A percentile compares a stretch with the other conserved stretches of the same genome.
Conservation (phyloP, 345 rosid species). For the Mercurialis annua region DNA sequence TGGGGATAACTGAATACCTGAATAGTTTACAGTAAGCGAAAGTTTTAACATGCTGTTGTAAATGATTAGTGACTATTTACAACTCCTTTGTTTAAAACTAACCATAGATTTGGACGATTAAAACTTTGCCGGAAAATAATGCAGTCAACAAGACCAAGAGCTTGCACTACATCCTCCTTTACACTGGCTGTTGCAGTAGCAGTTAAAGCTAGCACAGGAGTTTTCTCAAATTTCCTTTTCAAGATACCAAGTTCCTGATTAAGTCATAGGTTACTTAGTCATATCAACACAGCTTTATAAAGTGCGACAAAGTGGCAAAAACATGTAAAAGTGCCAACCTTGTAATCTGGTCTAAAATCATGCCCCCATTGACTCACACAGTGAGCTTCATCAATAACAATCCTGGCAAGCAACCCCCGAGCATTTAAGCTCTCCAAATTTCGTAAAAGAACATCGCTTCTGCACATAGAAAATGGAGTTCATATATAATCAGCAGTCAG, state of each 20-base stretch:
- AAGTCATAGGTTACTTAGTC: constrained; percentile 17
- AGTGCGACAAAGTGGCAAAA: constrained; percentile 9
- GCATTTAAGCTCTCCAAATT: constrained; percentile 72
- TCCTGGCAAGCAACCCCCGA: constrained; percentile 80
- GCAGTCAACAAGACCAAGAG: constrained; percentile 96
- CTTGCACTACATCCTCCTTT: constrained; percentile 98
- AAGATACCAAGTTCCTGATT: constrained; percentile 91
- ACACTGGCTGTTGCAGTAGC: constrained; percentile 99
- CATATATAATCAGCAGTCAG: constrained; percentile 16
- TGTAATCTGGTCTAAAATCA: constrained; percentile 99
- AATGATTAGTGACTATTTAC: neutral
- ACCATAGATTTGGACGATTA: constrained; percentile 92
- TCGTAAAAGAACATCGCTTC: constrained; percentile 90
- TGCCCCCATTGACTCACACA: constrained; percentile 99
- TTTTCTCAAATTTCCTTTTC: constrained; percentile 83
- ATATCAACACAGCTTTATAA: constrained; percentile 21
- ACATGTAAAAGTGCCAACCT: constrained; percentile 48
- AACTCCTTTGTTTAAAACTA: constrained; percentile 23
- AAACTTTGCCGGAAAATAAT: constrained; percentile 95
- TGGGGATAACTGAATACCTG: constrained; percentile 86
- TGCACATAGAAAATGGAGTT: constrained; percentile 37
- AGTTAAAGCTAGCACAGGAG: constrained; percentile 93
- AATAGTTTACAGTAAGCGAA: constrained; percentile 31
- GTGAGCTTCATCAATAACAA: constrained; percentile 99
- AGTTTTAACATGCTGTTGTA: constrained; percentile 19